A percentile compares a stretch with the other conserved stretches of the same genome.
Conservation (phyloP, 2,329 filamentous ascomycete genomes). For the Zalaria sp. region DNA sequence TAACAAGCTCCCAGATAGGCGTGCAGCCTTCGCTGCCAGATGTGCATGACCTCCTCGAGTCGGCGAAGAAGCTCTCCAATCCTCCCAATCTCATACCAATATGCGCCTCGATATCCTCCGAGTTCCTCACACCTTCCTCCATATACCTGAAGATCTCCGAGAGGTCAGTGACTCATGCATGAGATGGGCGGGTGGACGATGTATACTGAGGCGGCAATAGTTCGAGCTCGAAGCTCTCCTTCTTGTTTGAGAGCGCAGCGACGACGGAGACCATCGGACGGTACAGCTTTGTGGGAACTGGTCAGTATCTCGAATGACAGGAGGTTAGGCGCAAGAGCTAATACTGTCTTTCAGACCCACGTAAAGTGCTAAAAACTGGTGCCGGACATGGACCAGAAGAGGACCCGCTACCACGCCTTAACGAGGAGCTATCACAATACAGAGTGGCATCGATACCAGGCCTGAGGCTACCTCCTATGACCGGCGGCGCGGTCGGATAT, state of each 20-base stretch:
- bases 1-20: conserved; percentile 19
- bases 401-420: conserved; percentile 73
- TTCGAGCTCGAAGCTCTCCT: conserved; percentile 63
- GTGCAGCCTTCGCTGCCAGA: conserved; percentile 49
- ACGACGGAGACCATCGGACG: conserved; percentile 82
- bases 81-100: conserved; percentile 69
- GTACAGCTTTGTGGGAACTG: conserved; percentile 88
- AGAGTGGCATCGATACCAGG: conserved; percentile 74
- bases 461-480: conserved; percentile 69
- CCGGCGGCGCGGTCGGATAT: conserved; percentile 88
- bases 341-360: conserved; percentile 32
- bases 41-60: conserved; percentile 40
- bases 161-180: conserved; percentile 39
- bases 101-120: conserved; percentile 74
- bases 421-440: conserved; percentile 64
- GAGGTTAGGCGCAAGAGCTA: conserved; percentile 2
- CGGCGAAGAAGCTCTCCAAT: conserved; percentile 36
- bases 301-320: conserved; percentile 26
- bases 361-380: conserved; percentile 75
- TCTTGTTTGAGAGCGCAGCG: conserved; percentile 90
- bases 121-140: conserved; percentile 85
- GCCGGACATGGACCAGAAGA: conserved; percentile 70
- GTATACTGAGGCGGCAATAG: conserved; percentile 16
- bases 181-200: conserved; percentile 4
- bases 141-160: conserved; percentile 86